These are phyloP conservation scores for Helichrysum umbraculigerum DNA, from an alignment of 129 eudicot species.

Conservation along the genomic window DNA sequence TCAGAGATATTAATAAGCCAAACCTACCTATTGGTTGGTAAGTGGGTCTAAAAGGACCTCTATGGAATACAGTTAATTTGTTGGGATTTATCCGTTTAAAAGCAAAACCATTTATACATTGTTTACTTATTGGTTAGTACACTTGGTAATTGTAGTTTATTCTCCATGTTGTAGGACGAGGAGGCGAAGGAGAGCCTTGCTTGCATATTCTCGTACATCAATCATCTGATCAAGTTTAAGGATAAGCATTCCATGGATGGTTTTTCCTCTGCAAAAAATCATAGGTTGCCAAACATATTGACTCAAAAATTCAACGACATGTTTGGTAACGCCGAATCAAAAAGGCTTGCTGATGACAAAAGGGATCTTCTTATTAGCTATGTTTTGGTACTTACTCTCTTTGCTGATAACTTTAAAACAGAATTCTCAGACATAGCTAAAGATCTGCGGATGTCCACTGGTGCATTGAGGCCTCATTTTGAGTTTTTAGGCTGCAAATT, in stretches of 20 bases:
- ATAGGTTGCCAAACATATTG: slow-evolving; percentile 60
- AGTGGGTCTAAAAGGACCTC: not conserved
- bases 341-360: slow-evolving; percentile 61
- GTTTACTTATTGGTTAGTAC: not conserved
- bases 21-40: not conserved
- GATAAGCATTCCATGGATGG: slow-evolving; percentile 63
- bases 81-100: not conserved
- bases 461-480: slow-evolving; percentile 47
- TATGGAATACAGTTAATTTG: not conserved
- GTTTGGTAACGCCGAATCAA: slow-evolving; percentile 48
- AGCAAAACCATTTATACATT: not conserved
- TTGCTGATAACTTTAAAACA: slow-evolving; percentile 62
- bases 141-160: not conserved
- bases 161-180: slow-evolving; percentile 53
- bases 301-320: slow-evolving; percentile 50
- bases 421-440: slow-evolving; percentile 75
- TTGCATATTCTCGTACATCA: slow-evolving; percentile 68
- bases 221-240: slow-evolving; percentile 78
- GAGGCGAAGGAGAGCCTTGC: slow-evolving; percentile 47
- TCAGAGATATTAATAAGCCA: not conserved
- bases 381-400: slow-evolving; percentile 70
- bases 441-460: slow-evolving; percentile 55
- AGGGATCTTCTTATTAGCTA: slow-evolving; percentile 57
- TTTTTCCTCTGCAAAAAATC: slow-evolving; percentile 51
- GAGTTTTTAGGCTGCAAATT: slow-evolving; percentile 68